These are phyloP conservation scores for Cadophora malorum DNA, from an alignment of 2,329 filamentous ascomycete species.

Conservation along the genomic window DNA sequence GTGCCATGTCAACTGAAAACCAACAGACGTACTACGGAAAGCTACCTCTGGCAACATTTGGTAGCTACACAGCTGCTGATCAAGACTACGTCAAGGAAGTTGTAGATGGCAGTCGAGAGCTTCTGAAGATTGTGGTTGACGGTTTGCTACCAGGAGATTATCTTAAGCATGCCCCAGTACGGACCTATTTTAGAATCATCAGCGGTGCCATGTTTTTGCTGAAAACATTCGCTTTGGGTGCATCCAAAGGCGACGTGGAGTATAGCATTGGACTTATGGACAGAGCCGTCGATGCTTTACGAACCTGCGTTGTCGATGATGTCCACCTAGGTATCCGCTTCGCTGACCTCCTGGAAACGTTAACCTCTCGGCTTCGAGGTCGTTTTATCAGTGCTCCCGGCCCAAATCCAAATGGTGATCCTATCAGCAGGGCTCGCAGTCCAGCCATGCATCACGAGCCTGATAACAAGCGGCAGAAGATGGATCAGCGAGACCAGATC, in stretches of 20 bases:
- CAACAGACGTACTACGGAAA: slow-evolving; percentile 67
- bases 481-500: slow-evolving; percentile 36
- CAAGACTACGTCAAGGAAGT: slow-evolving; percentile 79
- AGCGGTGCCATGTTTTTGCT: slow-evolving; percentile 84
- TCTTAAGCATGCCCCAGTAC: slow-evolving; percentile 81
- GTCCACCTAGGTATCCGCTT: slow-evolving; percentile 86
- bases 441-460: slow-evolving; percentile 42
- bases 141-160: slow-evolving; percentile 76
- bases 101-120: slow-evolving; percentile 76
- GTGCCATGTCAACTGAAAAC: slow-evolving; percentile 64
- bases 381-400: slow-evolving; percentile 73
- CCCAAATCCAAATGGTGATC: slow-evolving; percentile 44
- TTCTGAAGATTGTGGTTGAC: slow-evolving; percentile 79
- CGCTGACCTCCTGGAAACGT: slow-evolving; percentile 79
- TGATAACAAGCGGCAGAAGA: slow-evolving; percentile 44
- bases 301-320: slow-evolving; percentile 82
- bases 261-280: slow-evolving; percentile 79
- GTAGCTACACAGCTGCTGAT: slow-evolving; percentile 69
- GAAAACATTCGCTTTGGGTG: slow-evolving; percentile 83
- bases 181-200: slow-evolving; percentile 87
- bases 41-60: slow-evolving; percentile 67
- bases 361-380: slow-evolving; percentile 75
- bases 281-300: slow-evolving; percentile 73
- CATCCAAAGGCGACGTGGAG: slow-evolving; percentile 78
- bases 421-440: slow-evolving; percentile 36